Base-by-base conservation (phyloP, 106 monocot genomes). In the Agapanthus africanus region DNA sequence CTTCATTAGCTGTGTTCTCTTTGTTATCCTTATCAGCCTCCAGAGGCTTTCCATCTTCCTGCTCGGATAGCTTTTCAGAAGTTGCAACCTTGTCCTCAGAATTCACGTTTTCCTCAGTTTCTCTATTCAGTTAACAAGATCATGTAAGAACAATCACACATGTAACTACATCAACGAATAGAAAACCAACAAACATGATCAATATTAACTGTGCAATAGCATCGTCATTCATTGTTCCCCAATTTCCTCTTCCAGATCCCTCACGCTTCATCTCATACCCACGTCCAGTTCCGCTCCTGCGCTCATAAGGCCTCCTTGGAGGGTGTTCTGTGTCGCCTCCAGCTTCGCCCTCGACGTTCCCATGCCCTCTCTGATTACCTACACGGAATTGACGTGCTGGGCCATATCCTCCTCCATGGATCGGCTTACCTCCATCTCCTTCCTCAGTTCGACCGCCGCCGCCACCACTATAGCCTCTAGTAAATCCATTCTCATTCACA, bases 241-340 rank as follows among this genome's bases (percentile, higher is more conserved):
- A 78, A 60, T 78, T 82, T 21, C 74, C 82, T 47, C 66, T 77
- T 18, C 82, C 77, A 22, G 73, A 41, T 0, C 81, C 77, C 15
- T 82, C 77, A 5, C 80, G 54, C 60, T 80, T 84, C 70, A 71
- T 56, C 66, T 77, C 84, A 57, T 74, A 80, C n/a, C 88, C 91
- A 65, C 77, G 86, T 1, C 95, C 95, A 15, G 95, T 97, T 3
- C 95, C 95, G 68, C 95, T 97, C 4, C 72, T 77, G 1, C 88
- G 88, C 71, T 97, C 95, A 81, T 82, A 87, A 4, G 11, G n/a
- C 32, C 78, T 69, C 40, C 81, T 50, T 51, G 60, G 75, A 9
- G 56, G 81, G 19, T 68, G 69, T 15, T 72, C 72, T 33, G 46
- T 28, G 21, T 68, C 79, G 26, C 71, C 79, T 28, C 71, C 85